phyloP scores from a whole-genome alignment of 805 yeast genomes.

The Kurtzmaniella fragi region DNA sequence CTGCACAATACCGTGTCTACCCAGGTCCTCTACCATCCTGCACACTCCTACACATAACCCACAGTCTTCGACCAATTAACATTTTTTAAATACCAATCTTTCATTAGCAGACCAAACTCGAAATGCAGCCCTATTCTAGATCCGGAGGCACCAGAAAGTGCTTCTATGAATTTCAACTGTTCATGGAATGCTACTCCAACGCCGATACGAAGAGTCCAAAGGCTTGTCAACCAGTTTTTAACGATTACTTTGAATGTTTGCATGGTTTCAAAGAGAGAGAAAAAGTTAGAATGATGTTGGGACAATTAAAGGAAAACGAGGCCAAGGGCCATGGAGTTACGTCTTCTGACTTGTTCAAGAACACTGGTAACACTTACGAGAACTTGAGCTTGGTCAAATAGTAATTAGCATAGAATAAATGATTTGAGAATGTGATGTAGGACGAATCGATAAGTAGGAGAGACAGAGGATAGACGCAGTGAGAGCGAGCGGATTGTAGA shows the following conservation, averaged over 20 bases:
- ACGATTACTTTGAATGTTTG: constrained; percentile 44
- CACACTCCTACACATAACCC: neutral
- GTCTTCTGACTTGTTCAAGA: constrained; percentile 39
- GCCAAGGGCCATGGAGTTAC: constrained; percentile 34
- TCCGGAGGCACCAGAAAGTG: constrained; percentile 45
- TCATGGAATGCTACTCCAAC: constrained; percentile 40
- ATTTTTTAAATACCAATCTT: neutral
- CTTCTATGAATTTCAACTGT: constrained; percentile 42
- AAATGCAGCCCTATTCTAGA: constrained; percentile 45
- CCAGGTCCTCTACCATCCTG: neutral
- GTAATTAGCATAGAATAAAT: neutral
- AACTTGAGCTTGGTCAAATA: constrained; percentile 36
- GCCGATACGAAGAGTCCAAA: constrained; percentile 38
- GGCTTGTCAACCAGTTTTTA: constrained; percentile 39
- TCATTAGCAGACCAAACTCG: constrained; percentile 1
- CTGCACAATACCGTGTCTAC: neutral
- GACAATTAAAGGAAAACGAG: constrained; percentile 42
- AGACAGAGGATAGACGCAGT: neutral
- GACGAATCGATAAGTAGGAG: neutral
- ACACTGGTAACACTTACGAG: constrained; percentile 37
- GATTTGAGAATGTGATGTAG: neutral
- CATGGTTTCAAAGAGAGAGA: constrained; percentile 45
- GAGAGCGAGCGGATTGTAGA: neutral
- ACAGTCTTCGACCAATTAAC: constrained; percentile 1
- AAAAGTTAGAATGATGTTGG: constrained; percentile 39